Conservation (phyloP, 768 basidiomycete species). For the Thelephora ganbajun region DNA sequence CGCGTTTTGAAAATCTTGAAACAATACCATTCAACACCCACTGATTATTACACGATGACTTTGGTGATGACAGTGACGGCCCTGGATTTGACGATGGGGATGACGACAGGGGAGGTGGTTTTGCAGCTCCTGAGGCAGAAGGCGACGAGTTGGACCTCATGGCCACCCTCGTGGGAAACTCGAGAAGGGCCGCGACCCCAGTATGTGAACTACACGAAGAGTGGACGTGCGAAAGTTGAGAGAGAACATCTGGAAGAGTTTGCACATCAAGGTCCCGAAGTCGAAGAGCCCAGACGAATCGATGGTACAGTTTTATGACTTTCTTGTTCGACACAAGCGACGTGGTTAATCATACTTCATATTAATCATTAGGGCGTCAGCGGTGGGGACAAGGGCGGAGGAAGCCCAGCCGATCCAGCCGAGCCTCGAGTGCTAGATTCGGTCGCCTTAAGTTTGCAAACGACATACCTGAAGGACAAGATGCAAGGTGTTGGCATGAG, state of each 20-base stretch:
- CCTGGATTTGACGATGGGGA: slow-evolving; percentile 48
- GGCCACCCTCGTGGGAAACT: slow-evolving; percentile 62
- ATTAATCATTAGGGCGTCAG: slow-evolving; percentile 10
- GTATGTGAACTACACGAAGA: slow-evolving; percentile 86
- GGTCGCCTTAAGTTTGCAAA: slow-evolving; percentile 72
- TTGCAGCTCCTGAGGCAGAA: slow-evolving; percentile 28
- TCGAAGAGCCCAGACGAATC: slow-evolving; percentile 98
- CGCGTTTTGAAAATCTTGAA: neutral
- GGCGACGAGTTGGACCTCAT: slow-evolving; percentile 79
- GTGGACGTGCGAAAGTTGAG: no score
- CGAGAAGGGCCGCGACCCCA: slow-evolving; percentile 75
- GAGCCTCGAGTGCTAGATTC: slow-evolving; percentile 58
- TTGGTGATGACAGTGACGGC: slow-evolving; percentile 71
- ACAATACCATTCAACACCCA: slow-evolving; percentile 84
- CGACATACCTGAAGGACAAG: slow-evolving; percentile 73
- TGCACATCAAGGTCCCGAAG: slow-evolving; percentile 86
- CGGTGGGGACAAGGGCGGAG: no score
- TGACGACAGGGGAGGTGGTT: slow-evolving; percentile 35
- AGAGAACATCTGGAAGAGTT: no score
- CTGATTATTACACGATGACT: slow-evolving; percentile 92
- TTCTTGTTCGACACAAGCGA: slow-evolving; percentile 38
- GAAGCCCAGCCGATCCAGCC: no score
- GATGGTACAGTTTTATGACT: no score
- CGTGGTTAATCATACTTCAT: slow-evolving; percentile 22
- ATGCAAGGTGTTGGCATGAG: slow-evolving; percentile 99